Conservation (phyloP, 805 yeast genomes). For the Schwanniomyces vanrijiae region DNA sequence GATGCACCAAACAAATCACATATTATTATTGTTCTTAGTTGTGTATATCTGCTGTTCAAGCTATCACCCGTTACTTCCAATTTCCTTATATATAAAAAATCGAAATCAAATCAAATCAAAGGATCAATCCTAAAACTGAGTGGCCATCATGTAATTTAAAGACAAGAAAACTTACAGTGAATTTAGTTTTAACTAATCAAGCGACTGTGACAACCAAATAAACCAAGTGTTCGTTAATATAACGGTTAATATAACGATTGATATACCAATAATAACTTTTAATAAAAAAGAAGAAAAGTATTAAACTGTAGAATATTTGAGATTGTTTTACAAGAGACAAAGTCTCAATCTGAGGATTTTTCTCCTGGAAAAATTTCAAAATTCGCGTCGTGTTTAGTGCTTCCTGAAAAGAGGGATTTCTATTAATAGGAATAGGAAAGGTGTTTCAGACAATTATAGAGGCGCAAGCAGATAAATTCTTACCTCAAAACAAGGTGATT, state of each 20-base stretch:
- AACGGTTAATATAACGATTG: no score
- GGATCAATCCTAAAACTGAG: not conserved
- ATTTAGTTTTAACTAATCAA: slow-evolving; percentile 2
- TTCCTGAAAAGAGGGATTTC: not conserved
- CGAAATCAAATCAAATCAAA: slow-evolving; percentile 2
- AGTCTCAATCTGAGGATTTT: slow-evolving; percentile 1
- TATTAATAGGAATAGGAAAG: slow-evolving; percentile 1
- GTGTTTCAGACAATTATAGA: not conserved
- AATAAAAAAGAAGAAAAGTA: slow-evolving; percentile 1
- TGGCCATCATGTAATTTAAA: not conserved
- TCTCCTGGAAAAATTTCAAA: slow-evolving; percentile 2
- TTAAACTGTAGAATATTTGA: not conserved
- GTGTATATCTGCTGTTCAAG: not conserved
- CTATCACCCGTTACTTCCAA: not conserved
- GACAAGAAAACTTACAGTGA: slow-evolving; percentile 1
- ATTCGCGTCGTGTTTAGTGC: not conserved
- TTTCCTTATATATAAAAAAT: not conserved
- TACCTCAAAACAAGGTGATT: not conserved
- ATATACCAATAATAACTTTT: slow-evolving; percentile 1
- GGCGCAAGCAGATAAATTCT: slow-evolving; percentile 1
- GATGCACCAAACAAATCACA: no score
- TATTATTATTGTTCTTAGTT: no score
- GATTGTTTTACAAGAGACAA: not conserved
- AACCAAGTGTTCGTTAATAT: not conserved
- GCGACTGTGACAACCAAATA: slow-evolving; percentile 1